Evolutionary conservation across 495 filamentous ascomycete species (phyloP), one percentile per base, ranked within the genome.

Genomic region (Xylona heveae): DNA sequence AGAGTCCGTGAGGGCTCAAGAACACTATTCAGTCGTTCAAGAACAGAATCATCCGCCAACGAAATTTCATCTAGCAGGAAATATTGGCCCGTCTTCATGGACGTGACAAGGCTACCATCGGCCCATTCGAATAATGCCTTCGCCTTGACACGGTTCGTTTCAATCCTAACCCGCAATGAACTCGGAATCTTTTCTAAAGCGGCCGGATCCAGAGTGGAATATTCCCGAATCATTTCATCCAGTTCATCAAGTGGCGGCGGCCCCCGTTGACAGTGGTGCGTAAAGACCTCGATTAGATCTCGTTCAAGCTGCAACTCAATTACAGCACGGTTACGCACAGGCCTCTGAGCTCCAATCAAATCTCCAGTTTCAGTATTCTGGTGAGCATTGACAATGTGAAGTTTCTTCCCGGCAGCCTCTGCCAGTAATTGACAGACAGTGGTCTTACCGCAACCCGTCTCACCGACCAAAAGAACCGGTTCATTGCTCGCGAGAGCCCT

Each of bases 31-130:
- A 99, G 61, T 42, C 90, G 69, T 45, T 99, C 90, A 10, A 99
- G 58, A 4, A 99, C 90, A 9, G 90, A 94, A 52, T 99, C 90
- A 44, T 99, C 90, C 0, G 90, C 90, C 18, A 99, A 64, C 10
- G 90, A 99, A 27, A 99, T 93, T 49, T 99, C 90, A 45, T 99
- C 90, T 2, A 99, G 71, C 23, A 99, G 61, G 53, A 95, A 99
- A 47, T 78, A 82, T 36, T 78, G 64, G 3, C 80, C 88, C 22
- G 68, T 63, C 45, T 74, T 79, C 90, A 99, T 93, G 13, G 90
- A 80, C 34, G 80, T 74, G 7, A 99, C 82, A n/a, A 99, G 58
- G 47, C 74, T 84, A 24, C 90, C 84, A 44, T 99, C 90, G 2
- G 68, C 71, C 90, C 90, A 99, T 54, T 95, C 90, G 35, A 99